phyloP scores from a whole-genome alignment of 208 protist species.

The Acanthamoeba royreba region DNA sequence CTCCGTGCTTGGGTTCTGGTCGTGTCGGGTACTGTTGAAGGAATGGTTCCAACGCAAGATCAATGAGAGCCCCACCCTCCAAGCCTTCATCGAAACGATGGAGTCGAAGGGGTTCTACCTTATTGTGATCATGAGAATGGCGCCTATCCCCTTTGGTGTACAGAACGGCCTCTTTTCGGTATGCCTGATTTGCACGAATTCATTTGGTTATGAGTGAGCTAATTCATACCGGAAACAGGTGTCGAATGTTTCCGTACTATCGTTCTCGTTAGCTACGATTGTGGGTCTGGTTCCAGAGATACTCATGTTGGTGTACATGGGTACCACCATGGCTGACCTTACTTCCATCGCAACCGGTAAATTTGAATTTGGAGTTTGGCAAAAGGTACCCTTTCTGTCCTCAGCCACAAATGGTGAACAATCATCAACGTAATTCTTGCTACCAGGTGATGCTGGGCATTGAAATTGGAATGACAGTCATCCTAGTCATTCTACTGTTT shows the following conservation, averaged over 20 bases:
- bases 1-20: background rate
- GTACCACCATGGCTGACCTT: constrained; percentile 12
- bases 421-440: too few species aligned
- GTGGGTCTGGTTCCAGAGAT: background rate
- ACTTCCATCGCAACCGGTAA: constrained; percentile 12
- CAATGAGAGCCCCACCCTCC: background rate
- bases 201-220: background rate
- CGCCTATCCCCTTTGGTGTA: background rate
- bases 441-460: background rate
- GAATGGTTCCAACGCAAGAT: constrained; percentile 33
- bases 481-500: background rate
- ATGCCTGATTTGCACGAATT: background rate
- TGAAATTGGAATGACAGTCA: background rate
- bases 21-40: background rate
- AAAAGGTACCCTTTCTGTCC: background rate
- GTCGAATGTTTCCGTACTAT: background rate
- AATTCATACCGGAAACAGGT: background rate
- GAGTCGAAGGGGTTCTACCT: constrained; percentile 16
- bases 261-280: background rate
- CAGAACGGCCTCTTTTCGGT: constrained; percentile 33
- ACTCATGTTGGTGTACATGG: constrained; percentile 22
- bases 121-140: constrained; percentile 24
- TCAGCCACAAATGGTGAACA: background rate
- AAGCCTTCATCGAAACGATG: background rate
- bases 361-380: background rate